Base-by-base conservation (phyloP, 208 protist species). In the Spongospora subterranea region DNA sequence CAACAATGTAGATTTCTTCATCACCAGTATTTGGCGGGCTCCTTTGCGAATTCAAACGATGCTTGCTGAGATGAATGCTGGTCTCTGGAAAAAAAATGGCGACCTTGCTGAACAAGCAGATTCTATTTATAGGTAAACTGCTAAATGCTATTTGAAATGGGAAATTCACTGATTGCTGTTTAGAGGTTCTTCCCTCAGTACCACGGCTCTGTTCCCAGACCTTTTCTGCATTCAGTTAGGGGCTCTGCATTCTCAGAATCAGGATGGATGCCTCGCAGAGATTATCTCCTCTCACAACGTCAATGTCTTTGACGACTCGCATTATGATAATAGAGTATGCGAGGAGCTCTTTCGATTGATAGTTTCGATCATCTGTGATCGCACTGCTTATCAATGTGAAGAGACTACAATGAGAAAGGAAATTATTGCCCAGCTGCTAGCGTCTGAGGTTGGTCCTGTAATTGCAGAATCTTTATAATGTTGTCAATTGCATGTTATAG, bases 301-400 rank as follows among this genome's bases (percentile, higher is more conserved):
- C n/a, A n/a, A n/a, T n/a, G n/a, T n/a, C n/a, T n/a, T n/a, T n/a
- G n/a, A n/a, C n/a, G n/a, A n/a, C n/a, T 43, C 40, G n/a, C 6
- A 6, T 82, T 43, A 40, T 20, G 17, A 82, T 20, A 17, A 20
- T 35, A 82, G 40, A 82, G 35, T 82, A 6, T 35, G 35, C n/a
- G 71, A 82, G 35, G 71, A 82, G 71, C 35, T 82, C 35, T n/a
- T 82, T 43, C 71, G 71, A 6, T n/a, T 82, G n/a, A 43, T 82
- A 40, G 40, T 82, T 40, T 6, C 71, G 11, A 35, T 82, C 35
- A 40, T 43, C 6, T 43, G 71, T 82, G 71, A 82, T 6, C n/a
- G 17, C 17, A 32, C 71, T 82, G 71, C n/a, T 82, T 20, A 60
- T 60, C 50, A 6, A 60, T 60, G 50, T 60, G 24, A 60, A 6